A percentile compares a stretch with the other conserved stretches of the same genome.
phyloP scores from a whole-genome alignment of 306 rosid genomes.

The apple (Malus domestica) region DNA sequence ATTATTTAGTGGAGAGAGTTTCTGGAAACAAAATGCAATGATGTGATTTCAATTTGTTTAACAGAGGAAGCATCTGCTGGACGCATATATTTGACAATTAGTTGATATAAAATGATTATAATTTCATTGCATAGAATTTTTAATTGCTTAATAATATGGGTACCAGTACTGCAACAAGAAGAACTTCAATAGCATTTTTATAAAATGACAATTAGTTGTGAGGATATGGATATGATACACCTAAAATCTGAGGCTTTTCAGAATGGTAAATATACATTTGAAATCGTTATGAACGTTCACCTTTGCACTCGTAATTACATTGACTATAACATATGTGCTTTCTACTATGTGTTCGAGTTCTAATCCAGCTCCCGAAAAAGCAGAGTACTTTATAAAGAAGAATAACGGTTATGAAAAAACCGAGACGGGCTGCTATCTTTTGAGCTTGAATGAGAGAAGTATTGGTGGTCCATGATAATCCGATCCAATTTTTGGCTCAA shows the following conservation, averaged over 20 bases:
- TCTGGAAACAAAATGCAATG: not conserved
- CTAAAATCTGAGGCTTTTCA: too few relatives aligned
- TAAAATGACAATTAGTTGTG: too few relatives aligned
- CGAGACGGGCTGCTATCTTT: not conserved
- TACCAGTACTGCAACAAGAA: not conserved
- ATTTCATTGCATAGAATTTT: not conserved
- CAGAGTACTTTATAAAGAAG: too few relatives aligned
- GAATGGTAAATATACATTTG: too few relatives aligned
- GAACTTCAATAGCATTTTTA: not conserved
- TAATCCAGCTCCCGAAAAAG: too few relatives aligned
- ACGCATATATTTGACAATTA: not conserved
- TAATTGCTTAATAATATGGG: not conserved
- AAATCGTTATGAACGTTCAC: too few relatives aligned
- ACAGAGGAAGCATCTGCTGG: not conserved
- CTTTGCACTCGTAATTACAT: too few relatives aligned
- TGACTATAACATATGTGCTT: too few relatives aligned
- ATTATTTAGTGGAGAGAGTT: not conserved
- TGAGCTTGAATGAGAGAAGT: not conserved
- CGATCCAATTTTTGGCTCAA: not conserved
- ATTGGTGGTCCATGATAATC: slow-evolving; percentile 9
- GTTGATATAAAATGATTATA: not conserved
- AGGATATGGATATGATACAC: too few relatives aligned
- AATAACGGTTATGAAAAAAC: not conserved
- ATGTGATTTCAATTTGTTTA: not conserved
- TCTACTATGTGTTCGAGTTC: too few relatives aligned